Evolutionary conservation across 1,284 basidiomycete genomes (phyloP), one percentile per base, ranked within the genome.

Genomic region (Rhodotorula sp.): DNA sequence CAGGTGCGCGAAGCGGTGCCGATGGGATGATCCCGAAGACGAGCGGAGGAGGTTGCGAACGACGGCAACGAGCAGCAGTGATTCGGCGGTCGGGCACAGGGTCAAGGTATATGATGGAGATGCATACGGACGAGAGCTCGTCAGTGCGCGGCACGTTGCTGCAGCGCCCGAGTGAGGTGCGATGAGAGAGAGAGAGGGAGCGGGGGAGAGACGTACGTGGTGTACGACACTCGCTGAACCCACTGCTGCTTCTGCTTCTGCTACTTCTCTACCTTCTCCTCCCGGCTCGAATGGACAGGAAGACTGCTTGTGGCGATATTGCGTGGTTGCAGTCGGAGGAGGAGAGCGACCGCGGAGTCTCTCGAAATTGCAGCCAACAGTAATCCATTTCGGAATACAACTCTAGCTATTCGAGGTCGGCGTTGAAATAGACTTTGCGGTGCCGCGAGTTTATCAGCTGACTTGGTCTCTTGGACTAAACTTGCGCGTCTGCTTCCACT

Each of bases 241-340:
- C 56, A 45, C 55, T 56, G 66, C 52, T 67, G n/a, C 66, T 62
- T n/a, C 66, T 62, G 23, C 45, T 38, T 14, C 56, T 50, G 55
- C 55, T 49, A 31, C 64, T 58, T 47, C 63, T 64, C 59, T 47
- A 48, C 64, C 62, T 64, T 48, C 43, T 65, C 55, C 63, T 58
- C 63, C 56, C 50, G 56, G 16, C 58, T 55, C 64, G 56, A 31
- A 58, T 48, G 57, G 45, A 47, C 45, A 65, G 56, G 34, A 18
- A 59, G 7, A n/a, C 26, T 18, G 62, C n/a, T 23, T 3, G 43
- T 3, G 18, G 21, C 50, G 48, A 10, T 10, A n/a, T n/a, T n/a
- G n/a, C 28, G 28, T 28, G 31, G 23, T n/a, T 3, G 14, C 31
- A 38, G 16, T 15, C 4, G 23, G 12, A 3, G 28, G n/a, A 31